A percentile compares a stretch with the other conserved stretches of the same genome.
These are phyloP conservation scores for Aspergillus bertholletiae DNA, from an alignment of 495 filamentous ascomycete genomes.

Conservation along the genomic window DNA sequence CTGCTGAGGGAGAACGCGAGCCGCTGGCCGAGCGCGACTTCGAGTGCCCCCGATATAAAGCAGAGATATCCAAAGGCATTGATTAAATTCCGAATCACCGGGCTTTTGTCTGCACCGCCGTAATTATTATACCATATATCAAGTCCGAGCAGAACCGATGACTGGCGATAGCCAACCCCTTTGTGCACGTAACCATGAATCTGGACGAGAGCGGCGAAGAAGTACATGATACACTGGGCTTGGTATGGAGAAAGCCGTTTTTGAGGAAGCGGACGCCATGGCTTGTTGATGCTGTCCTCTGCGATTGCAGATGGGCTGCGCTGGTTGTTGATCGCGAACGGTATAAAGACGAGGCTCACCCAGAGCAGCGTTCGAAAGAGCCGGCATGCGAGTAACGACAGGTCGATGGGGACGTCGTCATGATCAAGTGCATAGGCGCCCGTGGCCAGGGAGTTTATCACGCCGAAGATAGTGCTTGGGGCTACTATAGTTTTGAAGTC, in stretches of 20 bases:
- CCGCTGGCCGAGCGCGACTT: slow-evolving; percentile 9
- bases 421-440: too few relatives aligned
- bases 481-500: too few relatives aligned
- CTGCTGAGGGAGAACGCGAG: neutral
- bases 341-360: too few relatives aligned
- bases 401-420: too few relatives aligned
- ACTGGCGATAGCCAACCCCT: slow-evolving; percentile 31
- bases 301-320: slow-evolving; percentile 38
- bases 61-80: slow-evolving; percentile 38
- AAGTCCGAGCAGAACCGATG: slow-evolving; percentile 31
- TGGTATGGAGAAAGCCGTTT: slow-evolving; percentile 33
- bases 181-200: slow-evolving; percentile 26
- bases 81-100: slow-evolving; percentile 37
- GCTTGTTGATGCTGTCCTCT: slow-evolving; percentile 57
- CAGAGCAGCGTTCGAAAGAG: too few relatives aligned
- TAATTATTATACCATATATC: slow-evolving; percentile 55
- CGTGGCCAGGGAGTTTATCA: too few relatives aligned
- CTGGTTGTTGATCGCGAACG: too few relatives aligned
- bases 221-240: slow-evolving; percentile 29
- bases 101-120: slow-evolving; percentile 36
- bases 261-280: slow-evolving; percentile 51
- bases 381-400: too few relatives aligned
- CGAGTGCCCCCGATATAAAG: slow-evolving; percentile 29
- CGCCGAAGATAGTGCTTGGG: too few relatives aligned
- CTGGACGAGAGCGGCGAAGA: slow-evolving; percentile 30